These are phyloP conservation scores for Austroboletus festivus DNA, from an alignment of 768 basidiomycete genomes.

Conservation along the genomic window DNA sequence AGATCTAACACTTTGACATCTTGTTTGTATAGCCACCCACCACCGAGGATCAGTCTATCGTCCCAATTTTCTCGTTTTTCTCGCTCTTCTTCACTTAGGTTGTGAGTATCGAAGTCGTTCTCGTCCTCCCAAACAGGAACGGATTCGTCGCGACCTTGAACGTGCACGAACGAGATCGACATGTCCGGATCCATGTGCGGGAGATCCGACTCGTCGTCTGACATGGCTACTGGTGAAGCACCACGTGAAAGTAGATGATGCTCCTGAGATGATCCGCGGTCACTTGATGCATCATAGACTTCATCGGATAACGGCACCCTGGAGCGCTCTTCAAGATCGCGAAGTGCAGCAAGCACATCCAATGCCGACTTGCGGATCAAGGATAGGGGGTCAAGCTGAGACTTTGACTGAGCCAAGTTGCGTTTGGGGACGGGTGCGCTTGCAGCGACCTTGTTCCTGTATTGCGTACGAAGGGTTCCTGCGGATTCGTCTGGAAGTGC, in stretches of 20 bases:
- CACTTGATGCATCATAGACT: conserved; percentile 79
- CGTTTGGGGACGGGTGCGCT: conserved; percentile 34
- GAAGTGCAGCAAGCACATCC: conserved; percentile 77
- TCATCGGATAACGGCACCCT: conserved; percentile 77
- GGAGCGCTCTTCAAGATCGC: conserved; percentile 75
- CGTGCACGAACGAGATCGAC: conserved; percentile 66
- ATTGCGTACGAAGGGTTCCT: conserved; percentile 52
- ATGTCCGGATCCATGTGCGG: conserved; percentile 51
- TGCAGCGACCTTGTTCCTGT: conserved; percentile 49
- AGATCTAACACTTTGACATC: conserved; percentile 56
- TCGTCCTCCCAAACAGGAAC: conserved; percentile 85
- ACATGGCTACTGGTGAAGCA: conserved; percentile 42
- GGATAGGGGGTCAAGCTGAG: conserved; percentile 56
- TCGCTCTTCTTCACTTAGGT: conserved; percentile 44
- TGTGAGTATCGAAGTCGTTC: conserved; percentile 41
- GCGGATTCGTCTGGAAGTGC: conserved; percentile 75
- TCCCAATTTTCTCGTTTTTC: conserved; percentile 77
- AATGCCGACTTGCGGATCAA: conserved; percentile 75
- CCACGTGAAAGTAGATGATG: conserved; percentile 38
- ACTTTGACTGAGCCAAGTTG: conserved; percentile 30
- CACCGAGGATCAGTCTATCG: conserved; percentile 72
- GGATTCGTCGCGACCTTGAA: conserved; percentile 59
- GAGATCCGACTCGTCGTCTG: conserved; percentile 34
- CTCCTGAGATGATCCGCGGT: conserved; percentile 48
- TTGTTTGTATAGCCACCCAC: conserved; percentile 79